These are phyloP conservation scores for Luffa acutangula DNA, from an alignment of 306 rosid species.

Conservation along the genomic window DNA sequence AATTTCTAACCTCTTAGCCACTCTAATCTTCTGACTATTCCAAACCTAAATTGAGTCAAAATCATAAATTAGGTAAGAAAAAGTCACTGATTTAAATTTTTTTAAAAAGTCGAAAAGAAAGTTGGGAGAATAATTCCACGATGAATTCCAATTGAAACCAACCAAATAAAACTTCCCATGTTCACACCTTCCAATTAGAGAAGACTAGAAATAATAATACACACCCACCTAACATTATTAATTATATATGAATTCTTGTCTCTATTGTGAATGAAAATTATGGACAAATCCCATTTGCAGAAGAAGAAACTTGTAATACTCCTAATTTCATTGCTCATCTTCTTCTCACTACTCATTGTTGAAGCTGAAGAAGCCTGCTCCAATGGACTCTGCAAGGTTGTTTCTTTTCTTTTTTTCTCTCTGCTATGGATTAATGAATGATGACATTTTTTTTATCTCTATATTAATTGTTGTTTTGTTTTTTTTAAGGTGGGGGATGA, in stretches of 20 bases:
- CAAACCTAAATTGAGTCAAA: too few relatives aligned
- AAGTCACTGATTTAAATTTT: too few relatives aligned
- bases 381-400: slow-evolving; percentile 53
- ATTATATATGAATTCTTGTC: background rate
- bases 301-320: slow-evolving; percentile 12
- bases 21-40: too few relatives aligned
- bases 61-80: too few relatives aligned
- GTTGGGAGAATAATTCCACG: background rate
- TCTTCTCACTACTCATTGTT: background rate
- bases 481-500: slow-evolving; percentile 18
- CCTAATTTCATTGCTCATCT: slow-evolving; percentile 12
- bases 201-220: background rate
- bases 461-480: background rate
- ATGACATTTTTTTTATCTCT: background rate
- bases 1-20: too few relatives aligned
- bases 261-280: background rate
- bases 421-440: background rate
- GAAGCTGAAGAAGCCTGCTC: slow-evolving; percentile 31
- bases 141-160: background rate
- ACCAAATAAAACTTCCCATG: background rate
- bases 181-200: background rate
- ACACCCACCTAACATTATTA: background rate
- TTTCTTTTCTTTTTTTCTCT: background rate
- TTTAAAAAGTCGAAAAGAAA: too few relatives aligned
- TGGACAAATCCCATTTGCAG: slow-evolving; percentile 19